Conservation (phyloP, 352 stramenopile genomes). For the Phytophthora lateralis region DNA sequence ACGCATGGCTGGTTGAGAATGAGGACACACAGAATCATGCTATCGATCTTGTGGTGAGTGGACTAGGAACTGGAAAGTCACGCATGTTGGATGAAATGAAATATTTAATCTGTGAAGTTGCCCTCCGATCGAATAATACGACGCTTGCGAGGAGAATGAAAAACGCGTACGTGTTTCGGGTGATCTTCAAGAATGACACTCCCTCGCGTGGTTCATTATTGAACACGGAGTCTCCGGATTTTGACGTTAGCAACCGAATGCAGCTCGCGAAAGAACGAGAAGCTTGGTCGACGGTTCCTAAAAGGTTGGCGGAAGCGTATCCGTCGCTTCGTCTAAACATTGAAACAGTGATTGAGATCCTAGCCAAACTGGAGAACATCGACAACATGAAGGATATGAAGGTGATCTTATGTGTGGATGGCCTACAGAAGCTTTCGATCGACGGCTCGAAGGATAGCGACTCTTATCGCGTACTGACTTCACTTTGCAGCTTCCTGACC, state of each 20-base stretch:
- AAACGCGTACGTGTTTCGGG: constrained; percentile 6
- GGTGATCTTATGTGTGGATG: constrained; percentile 36
- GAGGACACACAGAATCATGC: constrained; percentile 20
- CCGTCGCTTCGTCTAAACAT: background rate
- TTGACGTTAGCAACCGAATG: constrained; percentile 15
- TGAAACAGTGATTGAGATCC: constrained; percentile 8
- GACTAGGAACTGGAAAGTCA: constrained; percentile 27
- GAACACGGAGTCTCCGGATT: background rate
- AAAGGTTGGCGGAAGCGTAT: background rate
- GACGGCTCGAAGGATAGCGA: constrained; percentile 1
- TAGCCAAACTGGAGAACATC: constrained; percentile 26
- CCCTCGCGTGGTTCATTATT: background rate
- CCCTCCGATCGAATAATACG: constrained; percentile 4
- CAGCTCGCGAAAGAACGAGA: background rate
- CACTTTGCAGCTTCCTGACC: constrained; percentile 1
- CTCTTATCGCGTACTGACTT: constrained; percentile 5
- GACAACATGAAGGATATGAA: constrained; percentile 33
- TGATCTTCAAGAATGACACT: constrained; percentile 6
- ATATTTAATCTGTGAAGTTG: constrained; percentile 17
- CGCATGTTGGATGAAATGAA: constrained; percentile 37
- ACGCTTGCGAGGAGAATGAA: background rate
- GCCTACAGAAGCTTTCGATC: constrained; percentile 20
- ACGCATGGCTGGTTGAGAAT: background rate
- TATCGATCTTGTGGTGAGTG: constrained; percentile 14
- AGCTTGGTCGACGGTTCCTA: too few species aligned